A percentile compares a stretch with the other conserved stretches of the same genome.
These are phyloP conservation scores for Komagataella phaffii DNA, from an alignment of 805 yeast genomes.

Conservation along the genomic window DNA sequence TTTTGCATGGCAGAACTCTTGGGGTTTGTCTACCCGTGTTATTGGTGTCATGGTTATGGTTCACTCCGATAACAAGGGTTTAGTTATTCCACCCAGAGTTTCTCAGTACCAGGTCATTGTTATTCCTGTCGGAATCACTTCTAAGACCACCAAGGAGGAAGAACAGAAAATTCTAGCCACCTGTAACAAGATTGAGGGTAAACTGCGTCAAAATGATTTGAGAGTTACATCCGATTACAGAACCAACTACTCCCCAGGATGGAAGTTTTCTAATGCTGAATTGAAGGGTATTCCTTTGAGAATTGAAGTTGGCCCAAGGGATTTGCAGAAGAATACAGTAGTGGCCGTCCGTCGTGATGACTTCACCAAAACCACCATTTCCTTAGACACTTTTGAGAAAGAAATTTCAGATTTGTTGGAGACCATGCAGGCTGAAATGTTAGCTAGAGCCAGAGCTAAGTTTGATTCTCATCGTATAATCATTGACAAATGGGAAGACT, in stretches of 20 bases:
- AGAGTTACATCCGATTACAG: conserved; percentile 81
- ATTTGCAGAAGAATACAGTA: conserved; percentile 65
- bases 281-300: conserved; percentile 92
- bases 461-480: conserved; percentile 75
- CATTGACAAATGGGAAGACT: conserved; percentile 81
- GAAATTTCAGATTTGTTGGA: conserved; percentile 69
- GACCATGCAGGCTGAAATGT: conserved; percentile 66
- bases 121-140: conserved; percentile 90
- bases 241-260: conserved; percentile 93
- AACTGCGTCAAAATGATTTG: conserved; percentile 46
- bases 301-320: conserved; percentile 94
- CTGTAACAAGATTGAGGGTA: conserved; percentile 54
- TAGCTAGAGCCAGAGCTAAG: conserved; percentile 62
- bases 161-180: conserved; percentile 58
- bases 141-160: conserved; percentile 68
- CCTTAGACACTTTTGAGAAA: conserved; percentile 49
- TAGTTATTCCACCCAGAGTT: conserved; percentile 95
- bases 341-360: conserved; percentile 90
- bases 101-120: conserved; percentile 87
- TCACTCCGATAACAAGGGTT: conserved; percentile 96
- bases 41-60: conserved; percentile 99
- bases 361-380: conserved; percentile 58
- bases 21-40: conserved; percentile 98
- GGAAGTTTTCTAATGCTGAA: conserved; percentile 98
- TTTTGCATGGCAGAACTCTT: conserved; percentile 90